Base-by-base conservation (phyloP, 2,329 filamentous ascomycete genomes). In the Chaetomium globosum region DNA sequence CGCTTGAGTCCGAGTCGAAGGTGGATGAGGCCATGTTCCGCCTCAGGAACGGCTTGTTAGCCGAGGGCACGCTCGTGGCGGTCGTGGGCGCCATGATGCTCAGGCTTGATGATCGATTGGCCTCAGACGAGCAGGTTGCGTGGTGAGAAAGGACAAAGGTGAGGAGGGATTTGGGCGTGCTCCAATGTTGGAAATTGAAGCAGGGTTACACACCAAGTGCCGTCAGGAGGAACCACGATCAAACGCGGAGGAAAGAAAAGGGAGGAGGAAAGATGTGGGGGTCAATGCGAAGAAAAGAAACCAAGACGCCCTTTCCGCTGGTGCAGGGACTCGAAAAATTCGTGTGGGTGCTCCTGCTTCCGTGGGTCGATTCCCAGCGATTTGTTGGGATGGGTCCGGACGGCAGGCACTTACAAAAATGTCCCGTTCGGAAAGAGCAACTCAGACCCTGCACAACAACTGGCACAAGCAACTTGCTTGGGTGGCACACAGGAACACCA, bases 1-100 rank as follows among this genome's bases (percentile, higher is more conserved):
- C 82, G 13, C 86, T 87, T 4, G 83, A 84, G 63, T 85, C 82
- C 59, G 77, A 78, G 53, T 80, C 78, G 26, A 70, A 60, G 16
- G 77, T 77, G 62, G 73, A 75, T 13, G 78, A 75, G 21, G 80
- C 81, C 68, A 78, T 73, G 62, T 81, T 82, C 64, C 84, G 80
- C 71, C 82, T 80, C 61, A 84, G 77, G 61, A 78, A 77, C 57
- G 80, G 78, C 73, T 79, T 77, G 72, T 75, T 79, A 72, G 77
- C 77, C 74, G 77, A 76, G 64, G 79, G 74, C 68, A 78, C 70
- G 73, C 70, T 66, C 63, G 81, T 78, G 65, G 81, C 74, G 56
- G 76, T 77, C 67, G 79, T 72, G 65, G 81, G 76, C 72, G 83
- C 78, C 84, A 85, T 85, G 48, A 13, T 71, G 64, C 19, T 48